Percentiles rank a stretch among this genome's conserved stretches.
Conservation (phyloP, 1,284 basidiomycete genomes). For the Ceratobasidium sp. region DNA sequence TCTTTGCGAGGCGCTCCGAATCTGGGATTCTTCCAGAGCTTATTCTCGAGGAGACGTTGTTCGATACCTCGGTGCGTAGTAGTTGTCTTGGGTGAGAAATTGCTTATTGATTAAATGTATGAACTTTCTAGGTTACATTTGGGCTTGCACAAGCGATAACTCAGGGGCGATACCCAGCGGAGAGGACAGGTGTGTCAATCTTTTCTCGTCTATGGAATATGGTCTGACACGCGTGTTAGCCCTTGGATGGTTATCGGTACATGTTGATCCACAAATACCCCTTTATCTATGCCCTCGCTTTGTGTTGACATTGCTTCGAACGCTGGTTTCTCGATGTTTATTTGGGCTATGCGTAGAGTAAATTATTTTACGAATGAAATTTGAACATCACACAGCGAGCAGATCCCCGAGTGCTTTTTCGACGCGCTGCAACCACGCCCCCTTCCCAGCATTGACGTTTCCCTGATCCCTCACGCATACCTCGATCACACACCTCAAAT, state of each 20-base stretch:
- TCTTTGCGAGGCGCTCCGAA: conserved; percentile 16
- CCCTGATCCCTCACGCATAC: conserved; percentile 3
- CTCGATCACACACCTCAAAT: conserved; percentile 8
- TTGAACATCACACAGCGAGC: neutral
- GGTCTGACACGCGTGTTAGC: neutral
- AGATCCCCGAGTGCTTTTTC: neutral
- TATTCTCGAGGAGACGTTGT: conserved; percentile 22
- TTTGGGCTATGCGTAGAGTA: conserved; percentile 15
- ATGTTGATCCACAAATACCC: conserved; percentile 12
- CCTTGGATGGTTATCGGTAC: conserved; percentile 21
- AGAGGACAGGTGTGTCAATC: neutral
- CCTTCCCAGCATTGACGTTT: neutral
- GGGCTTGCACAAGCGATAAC: conserved; percentile 8
- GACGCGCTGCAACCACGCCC: neutral
- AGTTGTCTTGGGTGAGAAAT: neutral
- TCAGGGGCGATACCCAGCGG: conserved; percentile 8
- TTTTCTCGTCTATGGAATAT: neutral
- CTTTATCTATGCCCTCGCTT: neutral
- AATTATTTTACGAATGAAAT: conserved; percentile 1
- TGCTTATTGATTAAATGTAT: neutral
- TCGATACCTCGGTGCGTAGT: conserved; percentile 19
- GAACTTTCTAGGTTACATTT: conserved; percentile 12
- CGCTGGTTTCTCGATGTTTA: neutral
- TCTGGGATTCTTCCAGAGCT: conserved; percentile 4
- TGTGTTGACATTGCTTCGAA: neutral